Conservation (phyloP, 2,329 filamentous ascomycete species). For the Nothophoma quercina region DNA sequence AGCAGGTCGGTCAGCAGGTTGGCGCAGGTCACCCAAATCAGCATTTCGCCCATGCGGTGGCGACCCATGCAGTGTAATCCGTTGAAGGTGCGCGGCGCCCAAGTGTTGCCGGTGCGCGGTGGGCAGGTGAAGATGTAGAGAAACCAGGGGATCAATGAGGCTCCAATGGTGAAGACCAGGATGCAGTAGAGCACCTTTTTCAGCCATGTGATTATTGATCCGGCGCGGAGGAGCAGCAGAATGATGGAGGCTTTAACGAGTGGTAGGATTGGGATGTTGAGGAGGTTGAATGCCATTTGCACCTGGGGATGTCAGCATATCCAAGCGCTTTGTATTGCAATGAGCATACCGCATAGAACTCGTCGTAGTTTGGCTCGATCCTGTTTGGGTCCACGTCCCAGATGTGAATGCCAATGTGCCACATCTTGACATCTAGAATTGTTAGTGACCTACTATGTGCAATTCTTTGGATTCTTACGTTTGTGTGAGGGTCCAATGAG, state of each 20-base stretch:
- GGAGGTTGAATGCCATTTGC: slow-evolving; percentile 48
- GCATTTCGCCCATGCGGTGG: slow-evolving; percentile 47
- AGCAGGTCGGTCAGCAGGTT: slow-evolving; percentile 52
- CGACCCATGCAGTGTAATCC: slow-evolving; percentile 49
- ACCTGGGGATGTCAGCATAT: slow-evolving; percentile 33
- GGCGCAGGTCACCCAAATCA: slow-evolving; percentile 52
- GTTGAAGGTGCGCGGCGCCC: slow-evolving; percentile 49
- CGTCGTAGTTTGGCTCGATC: slow-evolving; percentile 48
- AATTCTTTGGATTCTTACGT: slow-evolving; percentile 33
- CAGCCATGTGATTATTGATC: slow-evolving; percentile 49
- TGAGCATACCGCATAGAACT: slow-evolving; percentile 43
- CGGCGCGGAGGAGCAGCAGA: slow-evolving; percentile 49
- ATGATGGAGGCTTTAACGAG: slow-evolving; percentile 53
- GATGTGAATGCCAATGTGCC: slow-evolving; percentile 49
- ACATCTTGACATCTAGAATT: slow-evolving; percentile 46
- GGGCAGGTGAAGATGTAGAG: slow-evolving; percentile 52
- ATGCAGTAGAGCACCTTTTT: slow-evolving; percentile 49
- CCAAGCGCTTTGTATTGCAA: background rate
- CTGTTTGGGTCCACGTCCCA: slow-evolving; percentile 45
- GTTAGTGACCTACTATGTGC: background rate
- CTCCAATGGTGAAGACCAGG: slow-evolving; percentile 46
- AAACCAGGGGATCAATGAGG: slow-evolving; percentile 47
- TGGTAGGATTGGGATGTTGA: slow-evolving; percentile 51
- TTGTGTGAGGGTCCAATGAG: slow-evolving; percentile 47
- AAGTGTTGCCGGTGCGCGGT: slow-evolving; percentile 50